Conservation (phyloP, 202 grass and related monocot species). For the Dendrocalamus latiflorus region DNA sequence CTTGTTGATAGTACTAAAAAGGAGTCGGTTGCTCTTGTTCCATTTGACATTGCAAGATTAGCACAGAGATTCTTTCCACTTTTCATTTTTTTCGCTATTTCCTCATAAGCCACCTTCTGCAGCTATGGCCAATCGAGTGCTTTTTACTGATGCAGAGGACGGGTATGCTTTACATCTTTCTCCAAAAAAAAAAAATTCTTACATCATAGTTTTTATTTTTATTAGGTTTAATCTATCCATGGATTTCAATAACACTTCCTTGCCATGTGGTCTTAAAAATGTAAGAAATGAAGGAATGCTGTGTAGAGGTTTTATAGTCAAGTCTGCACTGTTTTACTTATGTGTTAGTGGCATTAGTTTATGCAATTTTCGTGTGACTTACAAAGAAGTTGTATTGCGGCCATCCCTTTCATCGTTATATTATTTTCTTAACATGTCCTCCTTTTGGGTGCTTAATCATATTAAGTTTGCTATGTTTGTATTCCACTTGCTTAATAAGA, state of each 20-base stretch:
- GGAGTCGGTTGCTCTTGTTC: slow-evolving; percentile 71
- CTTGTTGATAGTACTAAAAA: slow-evolving; percentile 73
- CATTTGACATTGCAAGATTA: slow-evolving; percentile 67
- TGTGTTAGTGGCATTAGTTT: slow-evolving; percentile 5
- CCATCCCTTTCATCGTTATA: neutral
- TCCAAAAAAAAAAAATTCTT: neutral
- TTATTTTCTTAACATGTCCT: neutral
- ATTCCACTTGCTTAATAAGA: slow-evolving; percentile 7
- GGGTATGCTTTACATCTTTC: slow-evolving; percentile 30
- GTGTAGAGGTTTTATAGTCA: neutral
- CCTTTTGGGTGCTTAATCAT: slow-evolving; percentile 18
- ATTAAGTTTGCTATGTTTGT: slow-evolving; percentile 16
- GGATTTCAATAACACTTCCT: slow-evolving; percentile 16
- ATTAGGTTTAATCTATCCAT: neutral
- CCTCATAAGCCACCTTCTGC: slow-evolving; percentile 69
- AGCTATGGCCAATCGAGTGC: slow-evolving; percentile 61
- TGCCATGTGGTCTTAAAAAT: slow-evolving; percentile 14
- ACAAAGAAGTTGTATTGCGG: neutral
- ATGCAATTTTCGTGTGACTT: slow-evolving; percentile 18
- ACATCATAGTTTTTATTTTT: neutral
- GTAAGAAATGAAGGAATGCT: neutral
- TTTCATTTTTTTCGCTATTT: slow-evolving; percentile 60
- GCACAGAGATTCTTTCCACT: slow-evolving; percentile 55
- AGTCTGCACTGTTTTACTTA: neutral
- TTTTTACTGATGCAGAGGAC: slow-evolving; percentile 42